Percentiles rank a stretch among this genome's conserved stretches.
These are phyloP conservation scores for Strombidium stylifer DNA, from an alignment of 73 alveolate genomes.

Conservation along the genomic window DNA sequence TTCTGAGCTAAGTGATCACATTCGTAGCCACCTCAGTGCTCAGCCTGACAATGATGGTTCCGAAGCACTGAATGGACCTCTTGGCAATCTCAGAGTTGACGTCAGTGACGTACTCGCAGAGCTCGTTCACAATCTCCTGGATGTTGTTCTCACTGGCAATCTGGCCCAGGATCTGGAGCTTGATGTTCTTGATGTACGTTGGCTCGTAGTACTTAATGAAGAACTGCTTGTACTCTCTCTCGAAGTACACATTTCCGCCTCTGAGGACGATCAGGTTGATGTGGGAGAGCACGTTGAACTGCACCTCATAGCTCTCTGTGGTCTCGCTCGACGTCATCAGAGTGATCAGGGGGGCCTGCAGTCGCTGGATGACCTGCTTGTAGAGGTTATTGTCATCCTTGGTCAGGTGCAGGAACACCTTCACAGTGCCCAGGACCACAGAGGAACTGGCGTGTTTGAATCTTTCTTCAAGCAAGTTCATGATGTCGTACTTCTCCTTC, in stretches of 20 bases:
- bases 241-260: slow-evolving; percentile 88
- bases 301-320: slow-evolving; percentile 89
- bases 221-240: slow-evolving; percentile 90
- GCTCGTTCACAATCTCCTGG: slow-evolving; percentile 78
- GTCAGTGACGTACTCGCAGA: slow-evolving; percentile 92
- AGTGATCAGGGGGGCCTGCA: slow-evolving; percentile 95
- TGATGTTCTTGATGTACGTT: slow-evolving; percentile 84
- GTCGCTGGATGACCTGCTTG: slow-evolving; percentile 88
- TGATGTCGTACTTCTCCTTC: slow-evolving; percentile 94
- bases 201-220: slow-evolving; percentile 98
- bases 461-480: slow-evolving; percentile 98
- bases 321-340: slow-evolving; percentile 92
- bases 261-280: slow-evolving; percentile 77
- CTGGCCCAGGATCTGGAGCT: slow-evolving; percentile 80
- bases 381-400: slow-evolving; percentile 82
- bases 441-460: slow-evolving; percentile 92
- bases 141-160: slow-evolving; percentile 60
- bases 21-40: slow-evolving; percentile 67
- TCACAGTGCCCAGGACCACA: slow-evolving; percentile 94
- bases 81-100: slow-evolving; percentile 83
- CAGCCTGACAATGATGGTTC: slow-evolving; percentile 73
- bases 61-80: slow-evolving; percentile 74
- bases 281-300: slow-evolving; percentile 91
- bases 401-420: slow-evolving; percentile 93
- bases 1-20: slow-evolving; percentile 63